Base-by-base conservation (phyloP, 441 rosid species). In the Flueggea neowawraea region DNA sequence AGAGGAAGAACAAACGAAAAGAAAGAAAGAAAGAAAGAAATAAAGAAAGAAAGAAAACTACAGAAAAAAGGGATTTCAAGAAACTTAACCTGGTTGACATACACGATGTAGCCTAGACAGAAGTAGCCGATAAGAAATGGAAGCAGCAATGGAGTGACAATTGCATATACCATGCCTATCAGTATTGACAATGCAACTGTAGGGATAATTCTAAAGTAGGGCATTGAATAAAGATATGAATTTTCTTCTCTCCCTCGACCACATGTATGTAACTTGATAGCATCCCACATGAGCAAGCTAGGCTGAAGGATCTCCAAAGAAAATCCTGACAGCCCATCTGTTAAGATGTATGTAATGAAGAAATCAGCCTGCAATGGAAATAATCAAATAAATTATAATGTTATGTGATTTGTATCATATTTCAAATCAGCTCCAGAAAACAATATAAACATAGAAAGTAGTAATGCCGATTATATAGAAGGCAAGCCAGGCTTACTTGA, bases 301-400 rank as follows among this genome's bases (percentile, higher is more conserved):
- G 87, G 72, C 60, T 89, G 96, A 74, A 94, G 92, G 70, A 84
- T 76, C 77, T 94, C 98, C 67, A 86, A 59, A 13, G 91, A 94
- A 65, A 94, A 94, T 49, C 90, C 97, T 16, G 95, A 91, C 31
- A 90, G 78, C 54, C 97, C 95, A 68, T 84, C 91, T 14, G 91
- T 82, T 58, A 94, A 74, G 72, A 91, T 84, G 82, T 90, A 90
- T 70, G 98, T 90, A 71, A 83, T 75, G 41, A 94, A 90, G 73
- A 90, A 94, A 72, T 87, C 96, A 62, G 82, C 96, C 97, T 93
- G 83, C 28, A 81, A 68, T 32, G 44, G 47, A 62, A 31, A 57
- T 43, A 44, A 45, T 22, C 1, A 22, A 2, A 22, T 22, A 22
- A 22, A 22, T 22, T 22, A 22, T 22, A 22, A 22, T 22, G 28